Evolutionary conservation across 176 grass and related monocot species (phyloP).

Genomic region (Cocos nucifera): DNA sequence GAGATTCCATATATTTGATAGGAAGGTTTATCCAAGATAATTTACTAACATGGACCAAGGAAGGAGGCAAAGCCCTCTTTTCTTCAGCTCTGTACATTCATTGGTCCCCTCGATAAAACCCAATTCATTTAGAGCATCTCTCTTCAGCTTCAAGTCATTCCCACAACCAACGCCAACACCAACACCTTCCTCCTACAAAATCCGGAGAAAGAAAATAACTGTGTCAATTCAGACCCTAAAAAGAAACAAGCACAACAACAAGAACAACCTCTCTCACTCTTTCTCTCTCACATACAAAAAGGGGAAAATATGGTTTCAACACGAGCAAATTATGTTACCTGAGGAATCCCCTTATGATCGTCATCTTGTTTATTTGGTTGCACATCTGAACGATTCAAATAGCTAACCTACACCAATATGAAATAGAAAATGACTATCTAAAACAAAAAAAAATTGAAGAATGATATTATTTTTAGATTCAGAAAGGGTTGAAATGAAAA

Average conservation of each 20-base stretch:
- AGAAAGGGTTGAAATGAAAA: too few species aligned
- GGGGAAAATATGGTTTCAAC: too few species aligned
- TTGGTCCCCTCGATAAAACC: slow-evolving; percentile 34
- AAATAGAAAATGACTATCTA: not conserved
- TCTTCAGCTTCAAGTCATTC: not conserved
- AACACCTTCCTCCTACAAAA: slow-evolving; percentile 19
- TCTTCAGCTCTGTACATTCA: slow-evolving; percentile 65
- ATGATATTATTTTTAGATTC: not conserved
- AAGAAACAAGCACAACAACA: not conserved
- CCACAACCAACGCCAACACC: slow-evolving; percentile 5
- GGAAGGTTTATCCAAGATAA: slow-evolving; percentile 19
- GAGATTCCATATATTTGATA: not conserved
- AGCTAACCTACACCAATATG: too few species aligned
- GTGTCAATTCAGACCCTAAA: not conserved
- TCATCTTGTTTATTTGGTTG: too few species aligned
- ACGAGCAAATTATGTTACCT: too few species aligned
- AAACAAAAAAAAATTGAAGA: slow-evolving; percentile 4
- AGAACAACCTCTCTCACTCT: too few species aligned
- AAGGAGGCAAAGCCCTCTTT: slow-evolving; percentile 73
- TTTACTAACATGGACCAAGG: slow-evolving; percentile 61
- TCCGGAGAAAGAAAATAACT: too few species aligned
- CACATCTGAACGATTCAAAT: too few species aligned
- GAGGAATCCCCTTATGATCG: too few species aligned
- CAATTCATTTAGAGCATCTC: slow-evolving; percentile 24
- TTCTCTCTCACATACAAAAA: too few species aligned